Percentiles rank a stretch among this genome's conserved stretches.
phyloP scores from a whole-genome alignment of 129 eudicot genomes.

The Kitagawia praeruptora region DNA sequence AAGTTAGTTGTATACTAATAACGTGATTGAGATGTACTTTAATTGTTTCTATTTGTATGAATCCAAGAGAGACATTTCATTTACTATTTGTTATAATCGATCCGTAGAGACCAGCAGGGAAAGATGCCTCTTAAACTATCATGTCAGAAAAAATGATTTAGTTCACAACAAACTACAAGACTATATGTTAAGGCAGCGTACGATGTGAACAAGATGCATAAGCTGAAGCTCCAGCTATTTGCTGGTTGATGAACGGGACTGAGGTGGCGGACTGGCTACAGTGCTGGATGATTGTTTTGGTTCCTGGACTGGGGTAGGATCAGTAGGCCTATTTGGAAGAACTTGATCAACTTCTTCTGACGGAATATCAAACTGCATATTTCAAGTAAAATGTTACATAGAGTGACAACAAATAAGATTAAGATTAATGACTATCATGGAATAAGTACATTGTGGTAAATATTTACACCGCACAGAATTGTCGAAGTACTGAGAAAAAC shows the following conservation, averaged over 20 bases:
- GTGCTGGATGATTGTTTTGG: constrained; percentile 21
- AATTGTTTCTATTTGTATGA: too few relatives aligned
- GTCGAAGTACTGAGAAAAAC: not conserved
- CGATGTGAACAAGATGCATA: constrained; percentile 2
- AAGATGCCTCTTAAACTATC: too few relatives aligned
- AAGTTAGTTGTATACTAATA: too few relatives aligned
- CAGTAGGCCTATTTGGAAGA: constrained; percentile 61
- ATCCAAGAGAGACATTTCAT: too few relatives aligned
- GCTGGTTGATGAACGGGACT: constrained; percentile 36
- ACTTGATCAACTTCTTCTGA: constrained; percentile 48
- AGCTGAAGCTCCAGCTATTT: constrained; percentile 40
- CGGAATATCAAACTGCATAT: constrained; percentile 78
- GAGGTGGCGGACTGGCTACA: constrained; percentile 10
- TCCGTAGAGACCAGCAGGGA: too few relatives aligned
- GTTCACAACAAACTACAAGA: not conserved
- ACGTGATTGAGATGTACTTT: too few relatives aligned
- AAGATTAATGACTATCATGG: not conserved
- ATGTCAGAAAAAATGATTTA: too few relatives aligned
- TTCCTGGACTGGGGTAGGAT: constrained; percentile 31
- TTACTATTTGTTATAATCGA: too few relatives aligned
- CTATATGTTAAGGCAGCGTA: not conserved
- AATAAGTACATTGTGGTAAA: not conserved
- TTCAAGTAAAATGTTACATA: constrained; percentile 1
- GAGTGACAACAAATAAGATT: not conserved
- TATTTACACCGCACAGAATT: not conserved